These are phyloP conservation scores for Aspergillus arachidicola DNA, from an alignment of 2,329 filamentous ascomycete species.

Conservation along the genomic window DNA sequence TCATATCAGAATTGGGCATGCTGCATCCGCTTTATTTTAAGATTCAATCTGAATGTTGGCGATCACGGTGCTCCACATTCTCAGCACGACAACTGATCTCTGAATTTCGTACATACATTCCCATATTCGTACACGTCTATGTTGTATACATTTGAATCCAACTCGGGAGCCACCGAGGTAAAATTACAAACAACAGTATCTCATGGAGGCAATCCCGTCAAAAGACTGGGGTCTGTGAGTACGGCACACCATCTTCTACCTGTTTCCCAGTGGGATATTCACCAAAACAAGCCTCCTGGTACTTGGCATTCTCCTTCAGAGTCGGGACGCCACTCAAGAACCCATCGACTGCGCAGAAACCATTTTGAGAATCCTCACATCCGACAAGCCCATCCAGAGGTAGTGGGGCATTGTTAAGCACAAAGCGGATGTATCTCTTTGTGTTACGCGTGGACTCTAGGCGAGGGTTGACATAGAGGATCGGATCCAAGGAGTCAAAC, in stretches of 20 bases:
- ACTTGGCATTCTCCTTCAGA: conserved; percentile 30
- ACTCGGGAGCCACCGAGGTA: not conserved
- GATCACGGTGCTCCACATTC: not conserved
- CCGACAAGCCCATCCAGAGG: conserved; percentile 30
- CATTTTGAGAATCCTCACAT: conserved; percentile 29
- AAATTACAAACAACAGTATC: not conserved
- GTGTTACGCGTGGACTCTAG: conserved; percentile 17
- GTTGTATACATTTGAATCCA: not conserved
- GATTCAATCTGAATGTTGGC: too few species aligned
- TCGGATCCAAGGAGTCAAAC: conserved; percentile 42
- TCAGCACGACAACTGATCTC: not conserved
- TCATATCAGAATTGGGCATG: too few species aligned
- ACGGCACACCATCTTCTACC: conserved; percentile 28
- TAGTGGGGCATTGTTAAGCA: conserved; percentile 33
- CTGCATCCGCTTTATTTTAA: too few species aligned
- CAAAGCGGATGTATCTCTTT: conserved; percentile 31
- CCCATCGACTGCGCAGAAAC: conserved; percentile 31
- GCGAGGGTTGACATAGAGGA: conserved; percentile 35
- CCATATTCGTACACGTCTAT: not conserved
- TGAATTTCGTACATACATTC: not conserved
- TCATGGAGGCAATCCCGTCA: not conserved
- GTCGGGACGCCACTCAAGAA: conserved; percentile 28
- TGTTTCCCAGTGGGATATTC: conserved; percentile 27
- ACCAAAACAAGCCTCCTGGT: conserved; percentile 34
- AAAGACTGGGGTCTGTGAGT: not conserved